These are phyloP conservation scores for Oryza glumipatula DNA, from an alignment of 176 grass and related monocot genomes.

Conservation along the genomic window DNA sequence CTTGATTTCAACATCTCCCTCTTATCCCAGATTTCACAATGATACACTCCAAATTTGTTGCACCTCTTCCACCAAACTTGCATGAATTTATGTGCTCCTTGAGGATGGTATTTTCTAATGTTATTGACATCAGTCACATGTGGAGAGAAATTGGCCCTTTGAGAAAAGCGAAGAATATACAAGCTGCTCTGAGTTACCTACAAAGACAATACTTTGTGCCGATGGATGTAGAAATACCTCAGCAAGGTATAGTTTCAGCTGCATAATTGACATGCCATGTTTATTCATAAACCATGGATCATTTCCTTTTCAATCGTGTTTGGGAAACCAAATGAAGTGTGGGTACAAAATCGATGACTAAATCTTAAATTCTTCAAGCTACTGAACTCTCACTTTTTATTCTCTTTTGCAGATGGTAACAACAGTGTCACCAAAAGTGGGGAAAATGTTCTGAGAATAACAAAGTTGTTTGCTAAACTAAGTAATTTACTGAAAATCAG, in stretches of 20 bases:
- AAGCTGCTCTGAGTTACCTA: conserved; percentile 73
- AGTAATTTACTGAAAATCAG: conserved; percentile 56
- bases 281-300: conserved; percentile 4
- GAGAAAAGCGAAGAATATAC: conserved; percentile 84
- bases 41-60: conserved; percentile 88
- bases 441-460: conserved; percentile 76
- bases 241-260: conserved; percentile 62
- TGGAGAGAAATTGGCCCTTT: conserved; percentile 76
- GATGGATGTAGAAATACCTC: conserved; percentile 73
- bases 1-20: background rate
- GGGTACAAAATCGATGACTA: conserved; percentile 14
- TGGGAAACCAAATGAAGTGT: conserved; percentile 9
- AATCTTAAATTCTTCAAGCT: background rate
- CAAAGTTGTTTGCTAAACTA: conserved; percentile 81
- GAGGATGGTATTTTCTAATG: conserved; percentile 77
- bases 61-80: conserved; percentile 62
- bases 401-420: conserved; percentile 55
- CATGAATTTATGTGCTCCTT: conserved; percentile 86
- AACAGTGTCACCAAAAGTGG: conserved; percentile 55
- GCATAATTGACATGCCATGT: conserved; percentile 7
- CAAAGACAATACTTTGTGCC: conserved; percentile 68
- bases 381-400: conserved; percentile 11
- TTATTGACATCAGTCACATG: conserved; percentile 88
- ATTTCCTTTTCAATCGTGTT: conserved; percentile 28
- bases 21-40: conserved; percentile 75